phyloP scores from a whole-genome alignment of 75 land plant genomes.

The Cupressus sempervirens region DNA sequence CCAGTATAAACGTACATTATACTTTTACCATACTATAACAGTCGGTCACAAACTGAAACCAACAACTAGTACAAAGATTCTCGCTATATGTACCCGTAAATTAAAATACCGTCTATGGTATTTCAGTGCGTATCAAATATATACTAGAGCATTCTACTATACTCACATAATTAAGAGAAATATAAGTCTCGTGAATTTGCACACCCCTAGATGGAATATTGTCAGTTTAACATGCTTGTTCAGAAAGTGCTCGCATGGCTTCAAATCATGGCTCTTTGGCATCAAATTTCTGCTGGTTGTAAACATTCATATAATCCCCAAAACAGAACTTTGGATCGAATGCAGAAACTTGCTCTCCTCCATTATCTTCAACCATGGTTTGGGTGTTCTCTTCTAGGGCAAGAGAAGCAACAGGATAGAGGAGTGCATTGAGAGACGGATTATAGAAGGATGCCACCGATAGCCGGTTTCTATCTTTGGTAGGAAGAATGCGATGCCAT shows the following conservation, averaged over 20 bases:
- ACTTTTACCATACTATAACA: no score
- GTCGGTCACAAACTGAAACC: no score
- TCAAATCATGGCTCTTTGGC: constrained; percentile 70
- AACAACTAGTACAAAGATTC: no score
- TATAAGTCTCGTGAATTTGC: no score
- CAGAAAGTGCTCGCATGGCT: constrained; percentile 34
- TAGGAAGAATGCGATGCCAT: constrained; percentile 19
- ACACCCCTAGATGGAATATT: no score
- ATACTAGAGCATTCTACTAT: no score
- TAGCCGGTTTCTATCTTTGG: constrained; percentile 47
- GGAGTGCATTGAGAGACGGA: constrained; percentile 55
- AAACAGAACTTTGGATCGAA: constrained; percentile 55
- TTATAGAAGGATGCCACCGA: constrained; percentile 66
- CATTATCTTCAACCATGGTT: constrained; percentile 21
- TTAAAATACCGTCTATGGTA: no score
- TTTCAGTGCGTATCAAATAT: no score
- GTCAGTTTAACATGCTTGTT: no score
- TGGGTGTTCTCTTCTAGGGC: constrained; percentile 1
- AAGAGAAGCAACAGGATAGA: constrained; percentile 46
- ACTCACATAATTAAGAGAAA: no score
- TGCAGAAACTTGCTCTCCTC: not conserved
- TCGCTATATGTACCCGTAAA: no score
- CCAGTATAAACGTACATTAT: no score
- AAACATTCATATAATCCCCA: constrained; percentile 66
- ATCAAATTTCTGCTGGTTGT: constrained; percentile 45